phyloP scores from a whole-genome alignment of 176 grass and related monocot species.

The Leersia perrieri region DNA sequence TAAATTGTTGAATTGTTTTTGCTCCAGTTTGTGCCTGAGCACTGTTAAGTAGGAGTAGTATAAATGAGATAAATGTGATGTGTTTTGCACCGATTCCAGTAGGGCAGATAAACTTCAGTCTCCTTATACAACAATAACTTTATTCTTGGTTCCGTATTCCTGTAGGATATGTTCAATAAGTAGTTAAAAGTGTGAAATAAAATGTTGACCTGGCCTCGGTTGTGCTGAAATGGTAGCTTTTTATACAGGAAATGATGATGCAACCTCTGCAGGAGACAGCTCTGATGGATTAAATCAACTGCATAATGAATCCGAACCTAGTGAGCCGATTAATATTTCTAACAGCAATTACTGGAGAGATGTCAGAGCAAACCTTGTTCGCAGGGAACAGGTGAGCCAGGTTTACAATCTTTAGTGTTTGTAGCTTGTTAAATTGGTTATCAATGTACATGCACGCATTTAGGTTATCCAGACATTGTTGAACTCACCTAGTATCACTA shows the following conservation, averaged over 20 bases:
- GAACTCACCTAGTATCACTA: background rate
- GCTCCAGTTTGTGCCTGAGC: background rate
- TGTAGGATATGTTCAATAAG: background rate
- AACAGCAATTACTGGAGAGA: slow-evolving; percentile 73
- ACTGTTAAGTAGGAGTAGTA: background rate
- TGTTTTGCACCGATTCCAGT: background rate
- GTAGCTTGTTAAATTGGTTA: background rate
- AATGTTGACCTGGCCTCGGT: background rate
- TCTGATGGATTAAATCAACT: slow-evolving; percentile 36
- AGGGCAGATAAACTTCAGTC: background rate
- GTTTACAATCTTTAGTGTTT: background rate
- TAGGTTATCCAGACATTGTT: background rate
- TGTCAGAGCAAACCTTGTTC: slow-evolving; percentile 88
- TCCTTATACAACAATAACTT: background rate
- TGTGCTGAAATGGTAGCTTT: background rate
- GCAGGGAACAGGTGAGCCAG: slow-evolving; percentile 47
- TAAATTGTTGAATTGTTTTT: background rate
- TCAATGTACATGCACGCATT: background rate
- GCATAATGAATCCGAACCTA: slow-evolving; percentile 29
- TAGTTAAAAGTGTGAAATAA: background rate
- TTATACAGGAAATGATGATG: slow-evolving; percentile 52
- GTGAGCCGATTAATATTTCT: slow-evolving; percentile 30
- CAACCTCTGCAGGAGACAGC: slow-evolving; percentile 50
- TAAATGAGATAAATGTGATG: background rate
- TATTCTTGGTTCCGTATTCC: background rate